Evolutionary conservation across 148 eudicot species (phyloP).

Genomic region (Selenicereus undatus): DNA sequence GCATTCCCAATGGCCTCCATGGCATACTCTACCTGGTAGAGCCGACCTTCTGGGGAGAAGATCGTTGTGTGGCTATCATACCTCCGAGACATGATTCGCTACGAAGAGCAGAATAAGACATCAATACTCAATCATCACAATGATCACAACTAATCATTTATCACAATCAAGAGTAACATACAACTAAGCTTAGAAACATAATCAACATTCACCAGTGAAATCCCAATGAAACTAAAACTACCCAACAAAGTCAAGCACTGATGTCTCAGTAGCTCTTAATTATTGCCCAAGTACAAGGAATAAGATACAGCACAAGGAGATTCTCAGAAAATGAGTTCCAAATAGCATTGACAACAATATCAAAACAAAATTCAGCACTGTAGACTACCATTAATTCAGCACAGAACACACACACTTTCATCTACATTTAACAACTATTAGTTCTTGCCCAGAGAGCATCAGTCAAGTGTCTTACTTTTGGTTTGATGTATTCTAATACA

Average conservation of each 20-base stretch:
- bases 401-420: background rate
- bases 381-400: background rate
- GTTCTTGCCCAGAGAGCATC: background rate
- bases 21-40: slow-evolving; percentile 97
- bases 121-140: background rate
- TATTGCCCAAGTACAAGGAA: background rate
- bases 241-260: background rate
- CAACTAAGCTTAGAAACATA: background rate
- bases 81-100: slow-evolving; percentile 42
- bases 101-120: background rate
- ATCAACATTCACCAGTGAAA: background rate
- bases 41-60: slow-evolving; percentile 96
- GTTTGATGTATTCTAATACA: too few species aligned
- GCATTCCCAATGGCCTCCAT: slow-evolving; percentile 98
- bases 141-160: background rate
- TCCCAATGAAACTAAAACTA: background rate
- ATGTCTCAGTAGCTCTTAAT: too few species aligned
- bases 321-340: background rate
- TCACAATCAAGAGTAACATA: background rate
- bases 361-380: background rate
- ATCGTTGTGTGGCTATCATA: slow-evolving; percentile 92
- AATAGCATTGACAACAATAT: background rate
- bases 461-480: background rate
- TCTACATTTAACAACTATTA: background rate
- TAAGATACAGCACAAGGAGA: background rate